Percentiles rank a stretch among this genome's conserved stretches.
phyloP scores from a whole-genome alignment of 768 basidiomycete genomes.

The Fomitopsis serialis region DNA sequence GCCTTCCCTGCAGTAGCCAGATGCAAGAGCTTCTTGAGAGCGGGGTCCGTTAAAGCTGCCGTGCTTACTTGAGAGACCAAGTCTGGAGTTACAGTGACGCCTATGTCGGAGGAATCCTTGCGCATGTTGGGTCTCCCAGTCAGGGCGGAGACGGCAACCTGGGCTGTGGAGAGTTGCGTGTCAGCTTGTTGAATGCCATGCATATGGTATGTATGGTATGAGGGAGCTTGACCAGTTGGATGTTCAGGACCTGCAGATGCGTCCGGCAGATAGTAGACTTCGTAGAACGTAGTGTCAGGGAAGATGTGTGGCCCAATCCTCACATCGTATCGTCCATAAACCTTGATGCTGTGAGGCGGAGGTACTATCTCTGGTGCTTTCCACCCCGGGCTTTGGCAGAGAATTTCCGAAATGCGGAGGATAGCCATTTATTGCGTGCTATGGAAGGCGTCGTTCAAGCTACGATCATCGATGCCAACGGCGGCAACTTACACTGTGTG shows the following conservation, averaged over 20 bases:
- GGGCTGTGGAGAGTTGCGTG: background rate
- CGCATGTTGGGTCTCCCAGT: background rate
- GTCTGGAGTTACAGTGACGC: slow-evolving; percentile 39
- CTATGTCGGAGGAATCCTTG: background rate
- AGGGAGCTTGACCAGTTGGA: background rate
- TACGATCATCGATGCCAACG: slow-evolving; percentile 6
- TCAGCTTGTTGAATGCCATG: slow-evolving; percentile 3
- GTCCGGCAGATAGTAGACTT: slow-evolving; percentile 59
- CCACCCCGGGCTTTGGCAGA: slow-evolving; percentile 58
- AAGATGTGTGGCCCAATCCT: slow-evolving; percentile 76
- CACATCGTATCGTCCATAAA: slow-evolving; percentile 63
- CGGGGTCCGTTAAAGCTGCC: slow-evolving; percentile 63
- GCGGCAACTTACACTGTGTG: slow-evolving; percentile 52
- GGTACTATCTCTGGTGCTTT: slow-evolving; percentile 47
- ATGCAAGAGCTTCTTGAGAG: slow-evolving; percentile 60
- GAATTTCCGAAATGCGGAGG: slow-evolving; percentile 62
- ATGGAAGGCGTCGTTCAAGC: slow-evolving; percentile 13
- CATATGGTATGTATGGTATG: slow-evolving; percentile 6
- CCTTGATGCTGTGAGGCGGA: slow-evolving; percentile 63
- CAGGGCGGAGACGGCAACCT: background rate
- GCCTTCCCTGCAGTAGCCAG: slow-evolving; percentile 59
- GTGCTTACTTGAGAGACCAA: slow-evolving; percentile 60
- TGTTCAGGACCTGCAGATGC: slow-evolving; percentile 14
- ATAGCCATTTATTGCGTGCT: slow-evolving; percentile 74
- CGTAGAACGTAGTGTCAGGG: slow-evolving; percentile 60